A percentile compares a stretch with the other conserved stretches of the same genome.
These are phyloP conservation scores for Capsicum pubescens DNA, from an alignment of 257 asterid genomes.

Conservation along the genomic window DNA sequence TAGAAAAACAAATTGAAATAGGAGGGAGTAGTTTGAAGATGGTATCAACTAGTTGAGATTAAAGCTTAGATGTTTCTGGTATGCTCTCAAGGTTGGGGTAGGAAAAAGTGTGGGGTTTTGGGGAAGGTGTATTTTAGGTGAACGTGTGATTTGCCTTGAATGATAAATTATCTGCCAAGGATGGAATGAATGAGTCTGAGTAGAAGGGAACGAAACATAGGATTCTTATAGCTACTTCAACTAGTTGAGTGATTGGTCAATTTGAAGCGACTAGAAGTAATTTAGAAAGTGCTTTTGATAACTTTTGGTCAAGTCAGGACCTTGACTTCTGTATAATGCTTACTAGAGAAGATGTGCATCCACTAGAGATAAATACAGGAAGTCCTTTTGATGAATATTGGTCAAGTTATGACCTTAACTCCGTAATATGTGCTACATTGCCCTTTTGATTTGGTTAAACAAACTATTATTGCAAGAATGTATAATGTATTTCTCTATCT, in stretches of 20 bases:
- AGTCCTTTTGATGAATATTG: neutral
- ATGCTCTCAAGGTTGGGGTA: slow-evolving; percentile 5
- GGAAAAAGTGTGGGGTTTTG: neutral
- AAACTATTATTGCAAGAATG: neutral
- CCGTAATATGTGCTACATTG: neutral
- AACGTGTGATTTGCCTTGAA: neutral
- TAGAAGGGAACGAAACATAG: neutral
- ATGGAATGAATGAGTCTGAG: neutral
- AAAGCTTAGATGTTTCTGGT: neutral
- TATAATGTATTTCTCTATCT: neutral
- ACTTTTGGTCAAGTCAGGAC: slow-evolving; percentile 1
- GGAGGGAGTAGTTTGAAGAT: neutral
- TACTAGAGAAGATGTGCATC: slow-evolving; percentile 4
- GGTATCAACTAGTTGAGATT: neutral
- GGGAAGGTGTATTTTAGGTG: neutral
- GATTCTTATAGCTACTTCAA: neutral
- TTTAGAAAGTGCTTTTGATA: slow-evolving; percentile 15
- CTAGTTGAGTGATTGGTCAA: slow-evolving; percentile 3
- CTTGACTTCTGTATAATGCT: neutral
- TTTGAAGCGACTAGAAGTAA: neutral
- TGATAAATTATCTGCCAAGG: neutral
- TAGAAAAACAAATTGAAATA: too few species aligned
- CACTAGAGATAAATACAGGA: neutral
- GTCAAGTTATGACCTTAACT: neutral
- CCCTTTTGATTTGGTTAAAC: neutral